Evolutionary conservation across 2,329 filamentous ascomycete genomes (phyloP), one percentile per base, ranked within the genome.

Genomic region (Fusarium anthophilum): DNA sequence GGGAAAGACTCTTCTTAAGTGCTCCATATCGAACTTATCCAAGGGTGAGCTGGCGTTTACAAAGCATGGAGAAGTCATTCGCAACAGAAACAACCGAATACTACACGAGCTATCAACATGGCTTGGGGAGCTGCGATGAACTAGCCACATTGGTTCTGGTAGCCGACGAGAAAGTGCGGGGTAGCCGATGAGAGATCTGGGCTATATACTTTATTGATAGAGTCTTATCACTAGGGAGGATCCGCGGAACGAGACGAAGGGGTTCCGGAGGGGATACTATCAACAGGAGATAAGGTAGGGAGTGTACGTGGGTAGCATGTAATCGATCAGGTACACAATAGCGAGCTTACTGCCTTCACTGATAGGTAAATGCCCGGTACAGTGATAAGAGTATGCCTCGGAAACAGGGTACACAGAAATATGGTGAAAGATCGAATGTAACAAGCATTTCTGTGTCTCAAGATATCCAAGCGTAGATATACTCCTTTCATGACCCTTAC

Each of bases 371-470:
- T 8, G 5, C 48, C 17, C 3, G 11, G 14, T 10, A 2, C 6
- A 24, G 15, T 4, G n/a, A 37, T 20, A 37, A 37, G 30, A 39
- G 35, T 10, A 13, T n/a, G 17, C 32, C 35, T n/a, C 20, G 32
- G 20, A 8, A 28, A 54, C 22, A 17, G n/a, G 10, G 37, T 12
- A 9, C 10, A 30, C 14, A 30, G 14, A 18, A 3, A 4, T 18
- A 4, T 2, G 3, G 4, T 22, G n/a, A 17, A 26, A 26, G 1
- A 12, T 37, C 2, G 5, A 10, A 37, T 37, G 4, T 11, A 10
- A 22, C 14, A 38, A 30, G 37, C 8, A 8, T 18, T 37, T n/a
- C 13, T 39, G 20, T 4, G 22, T 18, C 7, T 10, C 14, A 18
- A 6, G 13, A 2, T 8, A 30, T 5, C 3, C 3, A 28, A 22